Evolutionary conservation across 148 eudicot species (phyloP).

Genomic region (Fagopyrum tataricum): DNA sequence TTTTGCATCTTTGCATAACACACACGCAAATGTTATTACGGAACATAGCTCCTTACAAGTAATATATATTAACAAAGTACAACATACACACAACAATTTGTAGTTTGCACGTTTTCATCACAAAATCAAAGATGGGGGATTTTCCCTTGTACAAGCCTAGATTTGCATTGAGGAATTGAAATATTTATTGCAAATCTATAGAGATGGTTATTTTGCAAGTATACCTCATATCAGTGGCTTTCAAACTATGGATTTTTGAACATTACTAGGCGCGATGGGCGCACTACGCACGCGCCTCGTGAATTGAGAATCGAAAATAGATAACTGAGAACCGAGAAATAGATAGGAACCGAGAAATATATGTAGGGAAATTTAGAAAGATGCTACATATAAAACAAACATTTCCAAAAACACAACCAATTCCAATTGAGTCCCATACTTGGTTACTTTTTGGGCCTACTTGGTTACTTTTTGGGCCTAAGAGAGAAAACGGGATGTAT

Average conservation of each 20-base stretch:
- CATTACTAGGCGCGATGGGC: no score
- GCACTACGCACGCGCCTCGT: no score
- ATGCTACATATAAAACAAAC: background rate
- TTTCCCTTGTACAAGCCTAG: background rate
- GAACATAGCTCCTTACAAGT: background rate
- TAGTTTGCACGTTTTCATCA: background rate
- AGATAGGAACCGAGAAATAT: no score
- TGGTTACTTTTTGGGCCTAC: no score
- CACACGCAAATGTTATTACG: background rate
- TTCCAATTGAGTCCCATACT: constrained; percentile 25
- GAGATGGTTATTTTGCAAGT: constrained; percentile 6
- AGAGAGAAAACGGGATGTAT: constrained; percentile 47
- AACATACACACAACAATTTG: background rate
- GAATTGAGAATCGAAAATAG: no score
- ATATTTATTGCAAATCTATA: background rate
- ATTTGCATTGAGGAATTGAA: background rate
- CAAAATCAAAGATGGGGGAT: background rate
- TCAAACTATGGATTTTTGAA: background rate
- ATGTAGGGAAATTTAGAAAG: no score
- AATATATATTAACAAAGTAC: constrained; percentile 11
- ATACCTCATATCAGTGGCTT: constrained; percentile 12
- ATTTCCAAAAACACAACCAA: background rate
- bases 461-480: constrained; percentile 64
- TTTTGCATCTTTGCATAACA: no score
- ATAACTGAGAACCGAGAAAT: no score